A percentile compares a stretch with the other conserved stretches of the same genome.
These are phyloP conservation scores for Solanum etuberosum DNA, from an alignment of 257 asterid species.

Conservation along the genomic window DNA sequence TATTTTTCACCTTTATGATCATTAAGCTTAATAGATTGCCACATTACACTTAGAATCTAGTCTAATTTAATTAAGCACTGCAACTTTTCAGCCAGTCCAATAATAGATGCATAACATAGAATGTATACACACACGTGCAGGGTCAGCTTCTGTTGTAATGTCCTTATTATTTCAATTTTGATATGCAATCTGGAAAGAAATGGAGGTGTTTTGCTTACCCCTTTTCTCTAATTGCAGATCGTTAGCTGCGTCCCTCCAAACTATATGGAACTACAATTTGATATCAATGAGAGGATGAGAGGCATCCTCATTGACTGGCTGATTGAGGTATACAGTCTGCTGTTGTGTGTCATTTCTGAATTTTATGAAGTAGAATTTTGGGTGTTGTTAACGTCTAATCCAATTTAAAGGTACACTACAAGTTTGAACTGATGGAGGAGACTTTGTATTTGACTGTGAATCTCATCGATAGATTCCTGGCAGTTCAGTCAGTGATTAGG, in stretches of 20 bases:
- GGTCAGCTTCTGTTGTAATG: neutral
- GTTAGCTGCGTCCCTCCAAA: constrained; percentile 45
- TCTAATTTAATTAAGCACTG: neutral
- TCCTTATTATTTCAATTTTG: neutral
- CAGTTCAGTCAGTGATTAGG: constrained; percentile 47
- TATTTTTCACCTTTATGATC: neutral
- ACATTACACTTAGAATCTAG: neutral
- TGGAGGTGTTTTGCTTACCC: neutral
- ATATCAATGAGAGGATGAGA: constrained; percentile 81
- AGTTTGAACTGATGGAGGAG: constrained; percentile 95
- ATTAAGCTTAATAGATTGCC: neutral
- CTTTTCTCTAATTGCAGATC: constrained; percentile 20
- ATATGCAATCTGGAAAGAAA: neutral
- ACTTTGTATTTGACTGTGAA: constrained; percentile 69
- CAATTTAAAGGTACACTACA: constrained; percentile 69
- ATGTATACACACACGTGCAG: neutral
- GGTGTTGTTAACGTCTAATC: neutral
- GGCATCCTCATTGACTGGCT: constrained; percentile 90
- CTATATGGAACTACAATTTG: constrained; percentile 61
- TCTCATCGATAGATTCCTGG: constrained; percentile 76
- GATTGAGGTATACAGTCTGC: constrained; percentile 51
- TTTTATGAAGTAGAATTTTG: neutral
- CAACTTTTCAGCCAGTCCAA: neutral
- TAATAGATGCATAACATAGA: neutral
- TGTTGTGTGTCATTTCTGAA: neutral